These are phyloP conservation scores for Hanseniaspora occidentalis DNA, from an alignment of 805 yeast genomes.

Conservation along the genomic window DNA sequence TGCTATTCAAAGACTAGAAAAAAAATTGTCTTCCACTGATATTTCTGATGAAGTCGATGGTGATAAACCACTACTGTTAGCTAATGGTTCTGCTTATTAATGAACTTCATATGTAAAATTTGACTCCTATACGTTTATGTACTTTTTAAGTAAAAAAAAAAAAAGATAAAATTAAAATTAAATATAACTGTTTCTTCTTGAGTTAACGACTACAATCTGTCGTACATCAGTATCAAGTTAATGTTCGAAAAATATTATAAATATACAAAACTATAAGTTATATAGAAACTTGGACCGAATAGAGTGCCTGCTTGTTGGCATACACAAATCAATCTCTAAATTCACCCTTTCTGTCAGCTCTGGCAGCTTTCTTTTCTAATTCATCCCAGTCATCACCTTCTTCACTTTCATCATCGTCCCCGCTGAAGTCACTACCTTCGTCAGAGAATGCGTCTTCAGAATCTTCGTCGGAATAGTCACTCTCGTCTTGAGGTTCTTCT, in stretches of 20 bases:
- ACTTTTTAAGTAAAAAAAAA: no score
- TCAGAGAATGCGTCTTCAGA: conserved; percentile 27
- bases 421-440: conserved; percentile 18
- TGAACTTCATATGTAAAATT: conserved; percentile 4
- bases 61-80: conserved; percentile 68
- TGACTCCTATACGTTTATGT: no score
- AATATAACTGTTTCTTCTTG: neutral
- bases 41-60: conserved; percentile 42
- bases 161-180: neutral
- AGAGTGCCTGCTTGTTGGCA: neutral
- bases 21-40: conserved; percentile 58
- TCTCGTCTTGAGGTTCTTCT: conserved; percentile 32
- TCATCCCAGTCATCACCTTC: conserved; percentile 32
- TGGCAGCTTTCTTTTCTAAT: conserved; percentile 27
- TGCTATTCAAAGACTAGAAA: conserved; percentile 49
- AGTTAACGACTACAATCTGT: neutral
- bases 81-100: conserved; percentile 45
- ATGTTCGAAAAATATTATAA: neutral
- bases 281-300: neutral
- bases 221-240: neutral
- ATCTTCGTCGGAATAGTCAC: conserved; percentile 23
- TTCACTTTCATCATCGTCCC: conserved; percentile 20
- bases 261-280: no score
- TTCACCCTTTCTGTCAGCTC: conserved; percentile 24
- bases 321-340: conserved; percentile 12